phyloP scores from a whole-genome alignment of 192 early-diverging fungal species.

The Powellomyces hirtus region DNA sequence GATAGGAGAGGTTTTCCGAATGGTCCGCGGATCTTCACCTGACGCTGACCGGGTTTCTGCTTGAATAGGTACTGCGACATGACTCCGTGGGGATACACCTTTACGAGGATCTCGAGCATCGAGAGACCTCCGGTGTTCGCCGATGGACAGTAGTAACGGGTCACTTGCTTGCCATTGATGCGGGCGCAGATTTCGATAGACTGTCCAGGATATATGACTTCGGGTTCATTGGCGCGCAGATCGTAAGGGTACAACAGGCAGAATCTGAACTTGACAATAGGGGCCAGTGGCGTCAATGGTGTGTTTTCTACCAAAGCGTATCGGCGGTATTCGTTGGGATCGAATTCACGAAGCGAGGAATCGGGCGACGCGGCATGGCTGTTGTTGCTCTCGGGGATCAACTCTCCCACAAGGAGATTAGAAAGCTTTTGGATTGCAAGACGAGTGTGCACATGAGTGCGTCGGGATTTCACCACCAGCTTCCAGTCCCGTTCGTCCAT shows the following conservation, averaged over 20 bases:
- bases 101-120: slow-evolving; percentile 22
- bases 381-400: slow-evolving; percentile 13
- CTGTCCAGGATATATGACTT: slow-evolving; percentile 13
- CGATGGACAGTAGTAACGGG: slow-evolving; percentile 34
- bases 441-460: slow-evolving; percentile 40
- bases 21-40: slow-evolving; percentile 41
- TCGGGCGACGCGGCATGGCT: neutral
- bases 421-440: slow-evolving; percentile 38
- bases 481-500: slow-evolving; percentile 41
- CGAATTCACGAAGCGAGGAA: slow-evolving; percentile 7
- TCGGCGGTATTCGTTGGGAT: slow-evolving; percentile 39
- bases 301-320: slow-evolving; percentile 36
- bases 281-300: neutral
- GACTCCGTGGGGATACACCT: slow-evolving; percentile 21
- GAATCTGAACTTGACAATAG: slow-evolving; percentile 34
- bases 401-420: slow-evolving; percentile 37
- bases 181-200: slow-evolving; percentile 12
- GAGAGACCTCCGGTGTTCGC: neutral
- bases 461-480: slow-evolving; percentile 30
- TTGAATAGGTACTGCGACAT: slow-evolving; percentile 26
- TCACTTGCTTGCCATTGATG: slow-evolving; percentile 18
- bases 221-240: slow-evolving; percentile 12
- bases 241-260: slow-evolving; percentile 41
- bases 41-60: slow-evolving; percentile 36
- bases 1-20: slow-evolving; percentile 26